Evolutionary conservation across 2,329 filamentous ascomycete genomes (phyloP), one percentile per base, ranked within the genome.

Genomic region (Myriangium duriaei): DNA sequence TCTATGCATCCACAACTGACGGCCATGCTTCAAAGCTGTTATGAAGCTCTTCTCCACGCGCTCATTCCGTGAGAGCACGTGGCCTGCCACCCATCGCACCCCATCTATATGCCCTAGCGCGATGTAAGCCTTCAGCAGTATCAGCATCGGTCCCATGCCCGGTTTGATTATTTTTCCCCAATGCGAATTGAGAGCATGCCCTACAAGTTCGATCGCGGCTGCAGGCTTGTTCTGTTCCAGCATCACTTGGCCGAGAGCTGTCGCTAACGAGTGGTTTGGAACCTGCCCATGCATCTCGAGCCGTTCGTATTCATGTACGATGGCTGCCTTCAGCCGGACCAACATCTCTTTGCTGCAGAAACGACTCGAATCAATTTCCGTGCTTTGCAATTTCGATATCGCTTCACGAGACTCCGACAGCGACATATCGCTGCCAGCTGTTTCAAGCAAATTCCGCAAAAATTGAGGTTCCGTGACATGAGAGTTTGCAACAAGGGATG

Each of bases 31-130:
- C n/a, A 39, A 30, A 14, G 36, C 30, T 9, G 30, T 28, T 15
- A 39, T 39, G 30, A 39, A 39, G 17, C 30, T 33, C 21, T 39
- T 39, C 11, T 39, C 36, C n/a, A 39, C 26, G 7, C 36, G 29
- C 17, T 33, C 36, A 11, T 33, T 15, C 29, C 16, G 12, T 7
- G 36, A 9, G 5, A 39, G 16, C 29, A 39, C 32, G 19, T 12
- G 18, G 12, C 28, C 36, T 6, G 28, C 30, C 3, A 39, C 36
- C 36, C 36, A 39, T 7, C 36, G 36, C 19, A 39, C 30, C 5
- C 36, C 36, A 15, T 39, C 36, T 4, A 33, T 5, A 9, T 19
- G 30, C 10, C 36, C 36, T 4, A 39, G 36, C 29, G 21, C 13
- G 15, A 33, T 31, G 11, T 39, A 39, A 13, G 36, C 36, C 16